Conservation (phyloP, 805 yeast genomes). For the Schwanniomyces occidentalis region DNA sequence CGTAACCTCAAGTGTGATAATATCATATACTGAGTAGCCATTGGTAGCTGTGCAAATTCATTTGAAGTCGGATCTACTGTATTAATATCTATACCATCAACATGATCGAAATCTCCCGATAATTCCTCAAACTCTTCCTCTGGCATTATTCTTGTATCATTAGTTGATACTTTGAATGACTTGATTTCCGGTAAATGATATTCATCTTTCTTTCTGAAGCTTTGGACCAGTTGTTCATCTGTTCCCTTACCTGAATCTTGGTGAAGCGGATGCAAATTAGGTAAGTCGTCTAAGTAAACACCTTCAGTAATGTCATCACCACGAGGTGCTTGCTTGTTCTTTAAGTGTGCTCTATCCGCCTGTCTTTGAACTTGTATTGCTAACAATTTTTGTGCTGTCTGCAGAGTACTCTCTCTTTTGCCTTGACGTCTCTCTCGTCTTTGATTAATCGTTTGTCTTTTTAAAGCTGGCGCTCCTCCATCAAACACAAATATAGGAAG, state of each 20-base stretch:
- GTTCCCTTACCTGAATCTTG: neutral
- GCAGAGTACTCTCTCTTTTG: slow-evolving; percentile 63
- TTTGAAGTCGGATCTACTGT: slow-evolving; percentile 80
- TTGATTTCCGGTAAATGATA: slow-evolving; percentile 78
- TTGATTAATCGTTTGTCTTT: slow-evolving; percentile 71
- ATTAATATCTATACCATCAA: slow-evolving; percentile 70
- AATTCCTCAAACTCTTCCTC: slow-evolving; percentile 69
- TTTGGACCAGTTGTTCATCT: neutral
- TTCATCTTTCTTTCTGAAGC: slow-evolving; percentile 62
- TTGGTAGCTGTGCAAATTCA: slow-evolving; percentile 75
- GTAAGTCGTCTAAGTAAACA: slow-evolving; percentile 28
- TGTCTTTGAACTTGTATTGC: slow-evolving; percentile 73
- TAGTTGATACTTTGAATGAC: slow-evolving; percentile 49
- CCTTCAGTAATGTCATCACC: slow-evolving; percentile 4
- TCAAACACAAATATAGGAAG: slow-evolving; percentile 91
- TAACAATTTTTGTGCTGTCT: slow-evolving; percentile 77
- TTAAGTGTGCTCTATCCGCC: slow-evolving; percentile 41
- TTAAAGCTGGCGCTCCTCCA: slow-evolving; percentile 89
- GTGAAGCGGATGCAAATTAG: slow-evolving; percentile 18
- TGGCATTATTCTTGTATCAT: slow-evolving; percentile 74
- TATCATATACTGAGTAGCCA: slow-evolving; percentile 84
- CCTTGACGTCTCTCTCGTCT: slow-evolving; percentile 77
- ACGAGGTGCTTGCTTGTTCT: slow-evolving; percentile 1
- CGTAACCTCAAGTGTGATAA: slow-evolving; percentile 78
- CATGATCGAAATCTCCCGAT: slow-evolving; percentile 51